Evolutionary conservation across 768 basidiomycete genomes (phyloP).

Genomic region (Clavulina sp.): DNA sequence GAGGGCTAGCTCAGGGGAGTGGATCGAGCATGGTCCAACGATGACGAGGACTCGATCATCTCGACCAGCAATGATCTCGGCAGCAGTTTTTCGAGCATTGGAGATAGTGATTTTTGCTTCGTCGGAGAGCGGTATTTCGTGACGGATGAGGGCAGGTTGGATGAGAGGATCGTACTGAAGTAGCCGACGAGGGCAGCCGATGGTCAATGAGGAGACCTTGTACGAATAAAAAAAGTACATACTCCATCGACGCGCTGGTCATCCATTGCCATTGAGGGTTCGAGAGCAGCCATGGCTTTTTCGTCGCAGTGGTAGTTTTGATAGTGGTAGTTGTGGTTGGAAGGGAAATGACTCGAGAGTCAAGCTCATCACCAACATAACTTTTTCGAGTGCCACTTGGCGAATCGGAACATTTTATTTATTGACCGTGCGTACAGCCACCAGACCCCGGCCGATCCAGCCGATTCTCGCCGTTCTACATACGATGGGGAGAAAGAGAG

Average conservation of each 20-base stretch:
- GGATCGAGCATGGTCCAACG: slow-evolving; percentile 93
- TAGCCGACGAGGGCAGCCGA: not conserved
- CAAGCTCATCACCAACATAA: too few relatives aligned
- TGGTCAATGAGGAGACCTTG: not conserved
- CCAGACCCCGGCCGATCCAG: too few relatives aligned
- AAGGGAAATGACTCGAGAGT: too few relatives aligned
- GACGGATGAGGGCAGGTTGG: slow-evolving; percentile 76
- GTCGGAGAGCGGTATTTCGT: slow-evolving; percentile 58
- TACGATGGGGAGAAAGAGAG: too few relatives aligned
- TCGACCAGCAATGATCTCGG: slow-evolving; percentile 62
- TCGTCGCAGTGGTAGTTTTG: too few relatives aligned
- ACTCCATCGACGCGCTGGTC: not conserved
- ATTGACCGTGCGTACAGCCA: too few relatives aligned
- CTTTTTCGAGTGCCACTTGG: too few relatives aligned
- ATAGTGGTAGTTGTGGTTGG: too few relatives aligned
- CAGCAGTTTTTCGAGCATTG: slow-evolving; percentile 57
- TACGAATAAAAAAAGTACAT: not conserved
- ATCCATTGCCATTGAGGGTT: not conserved
- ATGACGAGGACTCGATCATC: slow-evolving; percentile 80
- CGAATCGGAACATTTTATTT: too few relatives aligned
- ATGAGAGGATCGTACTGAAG: slow-evolving; percentile 86
- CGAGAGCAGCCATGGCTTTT: not conserved
- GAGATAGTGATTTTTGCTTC: slow-evolving; percentile 61
- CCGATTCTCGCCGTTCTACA: too few relatives aligned
- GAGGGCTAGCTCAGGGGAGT: slow-evolving; percentile 69